Percentiles rank a stretch among this genome's conserved stretches.
Conservation (phyloP, 2,329 filamentous ascomycete species). For the Alternaria viburni region DNA sequence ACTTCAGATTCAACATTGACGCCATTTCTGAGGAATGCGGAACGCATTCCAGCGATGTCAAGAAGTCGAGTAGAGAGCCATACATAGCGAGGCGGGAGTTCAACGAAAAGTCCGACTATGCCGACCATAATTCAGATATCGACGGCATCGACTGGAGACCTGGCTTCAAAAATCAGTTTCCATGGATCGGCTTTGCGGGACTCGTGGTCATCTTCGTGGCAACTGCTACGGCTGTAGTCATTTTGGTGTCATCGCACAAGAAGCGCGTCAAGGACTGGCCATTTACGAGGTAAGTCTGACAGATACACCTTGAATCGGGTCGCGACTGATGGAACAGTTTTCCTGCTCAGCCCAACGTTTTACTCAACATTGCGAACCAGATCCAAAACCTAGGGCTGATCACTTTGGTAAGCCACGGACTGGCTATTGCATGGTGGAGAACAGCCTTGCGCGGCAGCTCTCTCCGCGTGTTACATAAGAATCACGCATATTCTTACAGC, state of each 20-base stretch:
- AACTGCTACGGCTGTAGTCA: slow-evolving; percentile 25
- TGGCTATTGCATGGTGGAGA: slow-evolving; percentile 37
- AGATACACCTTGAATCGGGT: neutral
- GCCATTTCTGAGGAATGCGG: neutral
- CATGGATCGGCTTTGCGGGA: slow-evolving; percentile 29
- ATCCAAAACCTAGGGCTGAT: slow-evolving; percentile 31
- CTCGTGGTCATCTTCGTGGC: slow-evolving; percentile 25
- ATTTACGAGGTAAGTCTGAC: neutral
- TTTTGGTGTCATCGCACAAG: slow-evolving; percentile 4
- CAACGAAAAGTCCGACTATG: neutral
- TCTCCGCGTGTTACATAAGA: slow-evolving; percentile 22
- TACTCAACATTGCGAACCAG: slow-evolving; percentile 35
- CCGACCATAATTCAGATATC: slow-evolving; percentile 2
- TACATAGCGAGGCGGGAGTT: neutral
- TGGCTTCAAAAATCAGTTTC: slow-evolving; percentile 30
- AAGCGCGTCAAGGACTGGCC: neutral
- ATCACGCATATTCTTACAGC: slow-evolving; percentile 34
- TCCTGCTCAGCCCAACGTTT: slow-evolving; percentile 30
- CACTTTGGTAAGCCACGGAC: slow-evolving; percentile 28
- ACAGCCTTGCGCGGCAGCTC: slow-evolving; percentile 30
- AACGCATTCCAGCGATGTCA: neutral
- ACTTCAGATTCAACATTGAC: slow-evolving; percentile 9
- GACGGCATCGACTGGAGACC: slow-evolving; percentile 34
- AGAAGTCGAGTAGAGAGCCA: neutral
- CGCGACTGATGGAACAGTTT: neutral